These are phyloP conservation scores for Coemansia sp. DNA, from an alignment of 192 early-diverging fungal genomes.

Conservation along the genomic window DNA sequence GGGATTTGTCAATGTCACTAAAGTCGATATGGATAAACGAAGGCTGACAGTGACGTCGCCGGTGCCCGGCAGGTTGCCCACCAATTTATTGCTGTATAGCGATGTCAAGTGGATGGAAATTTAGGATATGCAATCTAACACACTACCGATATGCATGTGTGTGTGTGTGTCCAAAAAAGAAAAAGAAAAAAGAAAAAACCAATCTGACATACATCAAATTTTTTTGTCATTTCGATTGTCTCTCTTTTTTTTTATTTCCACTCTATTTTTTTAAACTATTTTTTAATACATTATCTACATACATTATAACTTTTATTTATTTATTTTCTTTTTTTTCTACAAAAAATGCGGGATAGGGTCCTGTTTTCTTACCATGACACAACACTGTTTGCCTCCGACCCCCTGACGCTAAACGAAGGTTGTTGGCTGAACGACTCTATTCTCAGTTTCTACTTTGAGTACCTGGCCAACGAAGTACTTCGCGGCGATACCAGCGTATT, in stretches of 20 bases:
- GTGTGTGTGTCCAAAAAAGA: too few relatives aligned
- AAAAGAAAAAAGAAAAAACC: too few relatives aligned
- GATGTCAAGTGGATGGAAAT: conserved; percentile 92
- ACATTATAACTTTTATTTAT: neutral
- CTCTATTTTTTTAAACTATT: neutral
- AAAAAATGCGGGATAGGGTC: conserved; percentile 3
- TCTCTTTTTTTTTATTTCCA: neutral
- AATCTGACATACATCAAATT: too few relatives aligned
- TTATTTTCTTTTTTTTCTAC: neutral
- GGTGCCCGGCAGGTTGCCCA: conserved; percentile 82
- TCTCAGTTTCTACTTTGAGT: conserved; percentile 52
- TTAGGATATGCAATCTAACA: neutral
- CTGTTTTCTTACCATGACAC: conserved; percentile 40
- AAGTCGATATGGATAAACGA: conserved; percentile 77
- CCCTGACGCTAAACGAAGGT: conserved; percentile 33
- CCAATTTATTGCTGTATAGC: conserved; percentile 79
- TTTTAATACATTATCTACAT: neutral
- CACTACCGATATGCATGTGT: too few relatives aligned
- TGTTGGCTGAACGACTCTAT: conserved; percentile 45
- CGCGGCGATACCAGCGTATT: conserved; percentile 20
- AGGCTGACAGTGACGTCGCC: conserved; percentile 86
- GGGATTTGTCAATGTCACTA: conserved; percentile 43
- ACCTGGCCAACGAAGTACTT: conserved; percentile 39
- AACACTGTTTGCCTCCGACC: conserved; percentile 33
- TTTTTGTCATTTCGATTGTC: neutral